Percentiles rank a stretch among this genome's conserved stretches.
phyloP scores from a whole-genome alignment of 495 filamentous ascomycete genomes.

The Aspergillus kassunensis region DNA sequence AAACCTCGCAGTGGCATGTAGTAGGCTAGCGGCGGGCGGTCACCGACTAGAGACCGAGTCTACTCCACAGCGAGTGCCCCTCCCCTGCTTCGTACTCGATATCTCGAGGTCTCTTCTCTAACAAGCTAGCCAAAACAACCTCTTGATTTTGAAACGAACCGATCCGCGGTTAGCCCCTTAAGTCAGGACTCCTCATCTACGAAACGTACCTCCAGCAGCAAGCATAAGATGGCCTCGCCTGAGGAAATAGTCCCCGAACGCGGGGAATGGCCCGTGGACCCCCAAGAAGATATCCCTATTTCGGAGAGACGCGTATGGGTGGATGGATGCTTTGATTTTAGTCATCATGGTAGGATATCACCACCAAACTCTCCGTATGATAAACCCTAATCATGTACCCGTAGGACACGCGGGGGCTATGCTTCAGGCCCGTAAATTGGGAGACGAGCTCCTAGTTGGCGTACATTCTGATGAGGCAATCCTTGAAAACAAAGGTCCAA shows the following conservation, averaged over 20 bases:
- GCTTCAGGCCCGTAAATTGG: conserved; percentile 84
- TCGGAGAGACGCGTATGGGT: conserved; percentile 84
- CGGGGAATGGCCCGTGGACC: conserved; percentile 64
- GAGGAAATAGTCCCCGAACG: conserved; percentile 38
- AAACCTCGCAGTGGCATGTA: background rate
- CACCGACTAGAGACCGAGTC: background rate
- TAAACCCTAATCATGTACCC: conserved; percentile 12
- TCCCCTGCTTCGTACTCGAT: background rate
- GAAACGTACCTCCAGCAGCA: background rate
- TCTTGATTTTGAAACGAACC: background rate
- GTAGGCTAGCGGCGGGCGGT: background rate
- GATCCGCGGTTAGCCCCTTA: background rate
- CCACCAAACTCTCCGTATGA: background rate
- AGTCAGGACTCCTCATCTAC: too few relatives aligned
- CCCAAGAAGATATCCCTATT: conserved; percentile 57
- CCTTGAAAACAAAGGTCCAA: conserved; percentile 93
- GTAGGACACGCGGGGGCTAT: conserved; percentile 93
- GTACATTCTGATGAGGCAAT: conserved; percentile 95
- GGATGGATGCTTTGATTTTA: conserved; percentile 98
- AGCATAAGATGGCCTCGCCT: conserved; percentile 18
- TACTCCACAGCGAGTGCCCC: conserved; percentile 2
- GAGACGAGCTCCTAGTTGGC: conserved; percentile 82
- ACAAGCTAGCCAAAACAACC: too few relatives aligned
- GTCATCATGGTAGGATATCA: conserved; percentile 72
- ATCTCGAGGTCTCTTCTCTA: too few relatives aligned